Conservation (phyloP, 192 early-diverging fungal species). For the Mortierella hygrophila region DNA sequence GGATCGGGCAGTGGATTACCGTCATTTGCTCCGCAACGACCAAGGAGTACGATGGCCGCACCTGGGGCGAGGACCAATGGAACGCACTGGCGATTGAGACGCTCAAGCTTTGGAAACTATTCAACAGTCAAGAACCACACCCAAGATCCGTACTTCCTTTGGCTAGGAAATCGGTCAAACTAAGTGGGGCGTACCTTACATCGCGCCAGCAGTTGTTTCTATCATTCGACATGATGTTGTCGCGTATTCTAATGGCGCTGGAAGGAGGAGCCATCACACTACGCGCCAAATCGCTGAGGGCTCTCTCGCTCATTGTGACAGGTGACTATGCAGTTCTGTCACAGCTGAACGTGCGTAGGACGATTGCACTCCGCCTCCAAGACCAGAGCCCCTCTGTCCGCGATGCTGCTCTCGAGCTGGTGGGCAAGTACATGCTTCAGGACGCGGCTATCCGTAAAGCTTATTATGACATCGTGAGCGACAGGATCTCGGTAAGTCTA, state of each 20-base stretch:
- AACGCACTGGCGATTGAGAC: conserved; percentile 9
- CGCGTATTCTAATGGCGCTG: conserved; percentile 72
- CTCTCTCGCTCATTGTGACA: conserved; percentile 81
- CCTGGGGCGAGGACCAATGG: conserved; percentile 32
- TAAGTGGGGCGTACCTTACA: conserved; percentile 50
- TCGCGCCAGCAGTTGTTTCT: conserved; percentile 71
- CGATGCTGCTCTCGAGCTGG: conserved; percentile 91
- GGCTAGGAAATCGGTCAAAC: conserved; percentile 21
- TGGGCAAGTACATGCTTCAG: conserved; percentile 83
- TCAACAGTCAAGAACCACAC: conserved; percentile 10
- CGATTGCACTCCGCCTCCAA: conserved; percentile 81
- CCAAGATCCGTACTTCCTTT: not conserved
- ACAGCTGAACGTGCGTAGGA: conserved; percentile 70
- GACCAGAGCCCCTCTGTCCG: conserved; percentile 89
- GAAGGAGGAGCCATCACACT: conserved; percentile 76
- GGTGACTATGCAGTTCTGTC: conserved; percentile 74
- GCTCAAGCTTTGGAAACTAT: not conserved
- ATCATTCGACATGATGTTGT: conserved; percentile 79
- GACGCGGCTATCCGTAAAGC: conserved; percentile 73
- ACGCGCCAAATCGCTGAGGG: conserved; percentile 82
- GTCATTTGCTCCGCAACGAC: conserved; percentile 4
- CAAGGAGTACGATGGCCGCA: not conserved
- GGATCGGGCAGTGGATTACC: conserved; percentile 39
- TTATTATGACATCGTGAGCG: conserved; percentile 86
- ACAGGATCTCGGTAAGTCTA: conserved; percentile 76